Base-by-base conservation (phyloP, 352 stramenopile species). In the Thalassiosira livingstoniorum region DNA sequence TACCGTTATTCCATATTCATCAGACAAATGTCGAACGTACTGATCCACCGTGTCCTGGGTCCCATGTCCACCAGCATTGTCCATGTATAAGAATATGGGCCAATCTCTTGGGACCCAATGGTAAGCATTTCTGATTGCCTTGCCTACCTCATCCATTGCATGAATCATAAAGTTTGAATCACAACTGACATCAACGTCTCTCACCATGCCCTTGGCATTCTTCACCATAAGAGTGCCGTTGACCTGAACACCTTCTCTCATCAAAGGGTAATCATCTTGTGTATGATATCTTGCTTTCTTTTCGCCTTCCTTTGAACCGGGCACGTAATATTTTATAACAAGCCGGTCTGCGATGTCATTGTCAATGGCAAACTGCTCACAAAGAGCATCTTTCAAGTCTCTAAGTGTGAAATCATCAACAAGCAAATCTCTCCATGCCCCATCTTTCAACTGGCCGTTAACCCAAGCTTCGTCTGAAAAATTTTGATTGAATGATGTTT, bases 161-260 rank as follows among this genome's bases (percentile, higher is more conserved):
- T n/a, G n/a, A n/a, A n/a, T n/a, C n/a, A n/a, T n/a, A n/a, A n/a
- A n/a, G n/a, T n/a, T n/a, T n/a, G n/a, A n/a, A n/a, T n/a, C n/a
- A n/a, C 74, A 82, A 29, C 51, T 82, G 0, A 69, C 42, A 29
- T 82, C 74, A 27, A 53, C 45, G 18, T 82, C 74, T 4, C 54
- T 29, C 51, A 34, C 2, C n/a, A 77, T 64, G 34, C 63, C 65
- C 35, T 45, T 29, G 1, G 54, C 23, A 53, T 57, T 45, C 7
- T 27, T 2, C 4, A 58, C 55, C 32, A 69, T 57, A 2, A 70
- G 34, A 57, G 15, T 29, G n/a, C 4, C 27, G 29, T 15, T 57
- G 32, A 21, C 39, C 10, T 7, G 29, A 23, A n/a, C 29, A 0
- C 23, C 37, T 7, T 4, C 3, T 25, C 2, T 5, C n/a, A 23